These are phyloP conservation scores for Pythium insidiosum DNA, from an alignment of 352 stramenopile genomes.

Conservation along the genomic window DNA sequence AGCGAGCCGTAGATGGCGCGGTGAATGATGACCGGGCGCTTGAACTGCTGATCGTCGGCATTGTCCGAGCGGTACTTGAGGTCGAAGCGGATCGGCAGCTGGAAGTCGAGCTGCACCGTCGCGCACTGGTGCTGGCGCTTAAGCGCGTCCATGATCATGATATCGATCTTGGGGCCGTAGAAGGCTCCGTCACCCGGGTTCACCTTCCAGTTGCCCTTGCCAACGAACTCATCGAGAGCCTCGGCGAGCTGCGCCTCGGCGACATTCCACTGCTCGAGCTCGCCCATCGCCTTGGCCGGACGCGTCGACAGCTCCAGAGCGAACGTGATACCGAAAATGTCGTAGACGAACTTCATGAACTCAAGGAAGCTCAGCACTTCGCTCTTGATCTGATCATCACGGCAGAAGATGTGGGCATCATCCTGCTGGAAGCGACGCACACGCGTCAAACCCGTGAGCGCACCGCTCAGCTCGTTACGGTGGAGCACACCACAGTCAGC, in stretches of 20 bases:
- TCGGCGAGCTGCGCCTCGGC: slow-evolving; percentile 67
- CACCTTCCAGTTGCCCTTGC: slow-evolving; percentile 92
- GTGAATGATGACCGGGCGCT: slow-evolving; percentile 97
- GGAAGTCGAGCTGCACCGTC: slow-evolving; percentile 98
- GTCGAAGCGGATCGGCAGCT: slow-evolving; percentile 98
- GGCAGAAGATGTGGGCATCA: slow-evolving; percentile 98
- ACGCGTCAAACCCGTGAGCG: slow-evolving; percentile 95
- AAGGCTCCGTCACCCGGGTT: slow-evolving; percentile 98
- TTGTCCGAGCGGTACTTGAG: slow-evolving; percentile 88
- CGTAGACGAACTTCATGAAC: slow-evolving; percentile 99
- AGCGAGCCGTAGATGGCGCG: slow-evolving; percentile 97
- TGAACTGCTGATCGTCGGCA: slow-evolving; percentile 79
- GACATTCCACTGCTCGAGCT: slow-evolving; percentile 90
- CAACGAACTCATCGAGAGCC: slow-evolving; percentile 93
- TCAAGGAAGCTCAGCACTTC: slow-evolving; percentile 88
- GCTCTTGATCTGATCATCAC: slow-evolving; percentile 90
- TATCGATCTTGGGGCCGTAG: slow-evolving; percentile 99
- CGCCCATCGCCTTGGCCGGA: slow-evolving; percentile 95
- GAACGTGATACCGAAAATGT: slow-evolving; percentile 96
- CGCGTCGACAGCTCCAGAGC: slow-evolving; percentile 96
- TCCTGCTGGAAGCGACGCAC: slow-evolving; percentile 97
- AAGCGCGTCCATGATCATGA: slow-evolving; percentile 96
- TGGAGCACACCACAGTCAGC: slow-evolving; percentile 99
- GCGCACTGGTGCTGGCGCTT: slow-evolving; percentile 97
- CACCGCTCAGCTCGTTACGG: slow-evolving; percentile 94